phyloP scores from a whole-genome alignment of 2,329 filamentous ascomycete genomes.

The Neopestalotiopsis sp. region DNA sequence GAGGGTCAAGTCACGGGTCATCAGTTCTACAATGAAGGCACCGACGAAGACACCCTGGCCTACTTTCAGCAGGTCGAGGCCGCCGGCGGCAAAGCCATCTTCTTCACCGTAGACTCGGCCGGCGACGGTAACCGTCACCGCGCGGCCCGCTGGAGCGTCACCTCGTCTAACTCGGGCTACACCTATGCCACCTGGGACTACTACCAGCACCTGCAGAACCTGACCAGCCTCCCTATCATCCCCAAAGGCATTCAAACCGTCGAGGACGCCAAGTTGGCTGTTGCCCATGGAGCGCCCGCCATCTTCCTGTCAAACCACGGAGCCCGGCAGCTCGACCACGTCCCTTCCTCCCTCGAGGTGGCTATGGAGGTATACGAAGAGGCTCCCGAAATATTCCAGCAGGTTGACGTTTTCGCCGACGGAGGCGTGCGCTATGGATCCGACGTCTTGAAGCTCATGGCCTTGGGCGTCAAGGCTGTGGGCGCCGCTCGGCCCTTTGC shows the following conservation, averaged over 20 bases:
- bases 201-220: slow-evolving; percentile 29
- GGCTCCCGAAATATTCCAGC: slow-evolving; percentile 36
- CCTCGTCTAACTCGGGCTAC: slow-evolving; percentile 11
- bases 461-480: slow-evolving; percentile 39
- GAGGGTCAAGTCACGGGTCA: slow-evolving; percentile 21
- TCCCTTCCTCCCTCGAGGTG: slow-evolving; percentile 36
- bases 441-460: slow-evolving; percentile 40
- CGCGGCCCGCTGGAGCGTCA: slow-evolving; percentile 18
- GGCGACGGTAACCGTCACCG: slow-evolving; percentile 22
- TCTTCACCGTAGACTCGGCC: slow-evolving; percentile 28
- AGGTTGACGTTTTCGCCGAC: slow-evolving; percentile 39
- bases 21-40: slow-evolving; percentile 36
- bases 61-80: slow-evolving; percentile 22
- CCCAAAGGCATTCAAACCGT: slow-evolving; percentile 40
- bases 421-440: slow-evolving; percentile 41
- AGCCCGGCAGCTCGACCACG: slow-evolving; percentile 39
- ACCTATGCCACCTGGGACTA: slow-evolving; percentile 30
- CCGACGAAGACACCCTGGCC: slow-evolving; percentile 20
- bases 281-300: slow-evolving; percentile 32
- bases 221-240: slow-evolving; percentile 35
- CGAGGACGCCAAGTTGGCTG: slow-evolving; percentile 36
- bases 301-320: slow-evolving; percentile 44
- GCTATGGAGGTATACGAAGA: slow-evolving; percentile 35
- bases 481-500: slow-evolving; percentile 52
- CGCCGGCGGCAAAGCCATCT: slow-evolving; percentile 25